Percentiles rank a stretch among this genome's conserved stretches.
Evolutionary conservation across 352 stramenopile genomes (phyloP).

Genomic region (Plasmopara muralis): DNA sequence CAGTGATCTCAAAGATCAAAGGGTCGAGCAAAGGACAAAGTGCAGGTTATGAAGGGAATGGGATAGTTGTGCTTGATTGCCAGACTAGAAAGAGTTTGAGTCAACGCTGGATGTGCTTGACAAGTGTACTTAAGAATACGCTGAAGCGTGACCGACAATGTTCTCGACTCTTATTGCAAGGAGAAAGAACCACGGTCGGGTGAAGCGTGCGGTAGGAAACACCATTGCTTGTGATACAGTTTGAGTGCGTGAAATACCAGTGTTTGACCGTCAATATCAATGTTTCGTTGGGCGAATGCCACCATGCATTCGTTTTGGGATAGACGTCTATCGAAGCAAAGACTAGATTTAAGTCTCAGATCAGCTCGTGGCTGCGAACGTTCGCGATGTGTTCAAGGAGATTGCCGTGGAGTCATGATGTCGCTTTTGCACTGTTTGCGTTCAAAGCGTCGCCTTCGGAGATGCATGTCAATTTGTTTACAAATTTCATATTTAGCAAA

Average conservation of each 20-base stretch:
- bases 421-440: no score
- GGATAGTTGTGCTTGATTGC: slow-evolving; percentile 4
- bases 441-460: no score
- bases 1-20: slow-evolving; percentile 3
- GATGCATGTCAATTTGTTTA: no score
- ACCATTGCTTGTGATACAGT: slow-evolving; percentile 7
- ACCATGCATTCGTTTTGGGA: no score
- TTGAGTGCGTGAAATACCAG: slow-evolving; percentile 8
- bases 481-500: no score
- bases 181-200: background rate
- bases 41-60: slow-evolving; percentile 1
- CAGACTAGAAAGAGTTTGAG: slow-evolving; percentile 12
- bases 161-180: slow-evolving; percentile 12
- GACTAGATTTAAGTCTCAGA: no score
- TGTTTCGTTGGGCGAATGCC: no score
- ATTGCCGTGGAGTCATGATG: no score
- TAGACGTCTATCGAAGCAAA: no score
- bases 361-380: no score
- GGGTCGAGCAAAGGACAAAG: slow-evolving; percentile 4
- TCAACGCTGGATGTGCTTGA: slow-evolving; percentile 17
- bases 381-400: no score
- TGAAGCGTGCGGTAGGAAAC: slow-evolving; percentile 1
- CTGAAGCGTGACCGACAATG: slow-evolving; percentile 11
- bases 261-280: no score
- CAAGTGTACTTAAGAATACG: slow-evolving; percentile 6